Evolutionary conservation across 139 green algal genomes (phyloP).

Genomic region (Dunaliella primolecta): DNA sequence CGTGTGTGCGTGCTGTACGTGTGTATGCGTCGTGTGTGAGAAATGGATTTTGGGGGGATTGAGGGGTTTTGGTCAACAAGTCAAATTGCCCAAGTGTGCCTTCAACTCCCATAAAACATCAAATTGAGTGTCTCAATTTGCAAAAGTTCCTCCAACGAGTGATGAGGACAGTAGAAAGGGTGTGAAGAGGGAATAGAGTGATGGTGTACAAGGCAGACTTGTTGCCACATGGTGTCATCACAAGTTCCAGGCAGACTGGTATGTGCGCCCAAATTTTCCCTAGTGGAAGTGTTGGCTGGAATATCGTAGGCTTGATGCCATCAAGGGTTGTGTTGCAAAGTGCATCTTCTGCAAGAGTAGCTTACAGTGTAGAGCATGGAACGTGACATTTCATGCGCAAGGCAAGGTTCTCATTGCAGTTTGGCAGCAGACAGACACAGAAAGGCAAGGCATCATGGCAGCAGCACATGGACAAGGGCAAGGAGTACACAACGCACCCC

Average conservation of each 20-base stretch:
- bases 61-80: not conserved
- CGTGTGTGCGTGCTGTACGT: not conserved
- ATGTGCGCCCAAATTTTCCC: not conserved
- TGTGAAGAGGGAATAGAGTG: not conserved
- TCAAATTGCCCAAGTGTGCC: not conserved
- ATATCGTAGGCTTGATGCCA: not conserved
- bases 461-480: not conserved
- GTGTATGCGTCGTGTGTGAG: not conserved
- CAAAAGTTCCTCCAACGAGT: not conserved
- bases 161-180: not conserved
- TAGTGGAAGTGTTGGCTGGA: not conserved
- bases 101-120: not conserved
- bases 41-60: not conserved
- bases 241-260: not conserved
- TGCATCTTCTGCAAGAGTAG: not conserved
- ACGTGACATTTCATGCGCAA: not conserved
- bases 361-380: not conserved
- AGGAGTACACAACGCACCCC: not conserved
- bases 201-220: not conserved
- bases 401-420: not conserved
- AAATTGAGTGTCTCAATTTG: not conserved
- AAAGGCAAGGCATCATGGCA: not conserved
- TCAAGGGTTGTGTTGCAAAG: not conserved
- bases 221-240: not conserved
- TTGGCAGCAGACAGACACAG: not conserved